Conservation (phyloP, 2,329 filamentous ascomycete genomes). For the Pseudogymnoascus sp. region DNA sequence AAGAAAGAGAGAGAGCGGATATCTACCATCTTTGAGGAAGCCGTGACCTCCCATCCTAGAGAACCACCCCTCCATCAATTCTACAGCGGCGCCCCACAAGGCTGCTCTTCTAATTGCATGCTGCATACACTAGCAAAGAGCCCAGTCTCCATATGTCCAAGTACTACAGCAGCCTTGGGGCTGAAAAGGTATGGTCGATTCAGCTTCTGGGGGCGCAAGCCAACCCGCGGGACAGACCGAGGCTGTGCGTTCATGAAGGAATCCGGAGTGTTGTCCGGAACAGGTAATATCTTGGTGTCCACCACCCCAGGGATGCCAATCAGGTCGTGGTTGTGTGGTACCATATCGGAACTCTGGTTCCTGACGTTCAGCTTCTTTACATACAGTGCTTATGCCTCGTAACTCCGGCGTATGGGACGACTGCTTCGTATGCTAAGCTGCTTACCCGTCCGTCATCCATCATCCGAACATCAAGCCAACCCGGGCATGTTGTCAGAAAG, state of each 20-base stretch:
- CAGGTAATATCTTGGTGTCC: neutral
- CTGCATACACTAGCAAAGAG: neutral
- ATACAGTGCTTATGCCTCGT: too few species aligned
- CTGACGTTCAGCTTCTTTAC: neutral
- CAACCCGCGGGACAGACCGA: neutral
- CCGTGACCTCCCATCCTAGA: neutral
- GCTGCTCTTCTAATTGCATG: neutral
- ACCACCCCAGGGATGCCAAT: neutral
- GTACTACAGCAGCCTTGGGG: neutral
- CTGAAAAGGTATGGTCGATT: neutral
- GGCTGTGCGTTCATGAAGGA: neutral
- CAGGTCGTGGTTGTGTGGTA: neutral
- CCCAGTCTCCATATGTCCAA: constrained; percentile 1
- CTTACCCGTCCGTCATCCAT: neutral
- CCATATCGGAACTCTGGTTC: neutral
- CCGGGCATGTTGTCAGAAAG: neutral
- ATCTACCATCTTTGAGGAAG: constrained; percentile 4
- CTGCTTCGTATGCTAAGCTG: neutral
- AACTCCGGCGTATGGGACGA: neutral
- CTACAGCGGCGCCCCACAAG: neutral
- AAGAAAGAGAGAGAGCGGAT: neutral
- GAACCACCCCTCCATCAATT: neutral
- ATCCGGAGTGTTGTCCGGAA: neutral
- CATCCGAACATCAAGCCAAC: neutral
- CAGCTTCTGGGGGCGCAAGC: neutral